These are phyloP conservation scores for Elasticomyces elasticus DNA, from an alignment of 495 filamentous ascomycete species.

Conservation along the genomic window DNA sequence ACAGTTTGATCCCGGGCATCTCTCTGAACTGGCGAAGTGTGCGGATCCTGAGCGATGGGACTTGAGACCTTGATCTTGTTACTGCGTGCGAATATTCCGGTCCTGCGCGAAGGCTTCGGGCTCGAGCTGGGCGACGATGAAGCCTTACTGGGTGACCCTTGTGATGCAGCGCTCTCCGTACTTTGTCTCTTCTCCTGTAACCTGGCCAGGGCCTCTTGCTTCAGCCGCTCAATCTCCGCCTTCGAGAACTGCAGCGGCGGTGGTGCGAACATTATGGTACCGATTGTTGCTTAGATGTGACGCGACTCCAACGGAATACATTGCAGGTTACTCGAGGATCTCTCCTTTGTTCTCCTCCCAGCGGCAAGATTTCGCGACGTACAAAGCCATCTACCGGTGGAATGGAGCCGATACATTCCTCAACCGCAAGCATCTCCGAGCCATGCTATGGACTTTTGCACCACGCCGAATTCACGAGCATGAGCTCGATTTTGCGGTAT, in stretches of 20 bases:
- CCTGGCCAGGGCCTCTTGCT: slow-evolving; percentile 3
- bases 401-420: slow-evolving; percentile 11
- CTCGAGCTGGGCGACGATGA: not conserved
- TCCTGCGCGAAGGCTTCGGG: not conserved
- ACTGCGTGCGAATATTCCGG: not conserved
- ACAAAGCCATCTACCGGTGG: slow-evolving; percentile 9
- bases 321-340: not conserved
- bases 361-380: slow-evolving; percentile 6
- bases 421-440: not conserved
- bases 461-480: too few relatives aligned
- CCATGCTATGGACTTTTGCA: not conserved
- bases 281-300: not conserved
- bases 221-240: slow-evolving; percentile 14
- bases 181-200: slow-evolving; percentile 3
- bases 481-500: too few relatives aligned
- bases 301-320: not conserved
- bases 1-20: not conserved
- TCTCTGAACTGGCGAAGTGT: not conserved
- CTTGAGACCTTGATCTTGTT: slow-evolving; percentile 1
- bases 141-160: not conserved
- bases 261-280: slow-evolving; percentile 17
- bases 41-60: not conserved
- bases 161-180: not conserved
- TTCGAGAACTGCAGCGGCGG: slow-evolving; percentile 15
- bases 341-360: not conserved